phyloP scores from a whole-genome alignment of 345 rosid genomes.

The Limnanthes douglasii region DNA sequence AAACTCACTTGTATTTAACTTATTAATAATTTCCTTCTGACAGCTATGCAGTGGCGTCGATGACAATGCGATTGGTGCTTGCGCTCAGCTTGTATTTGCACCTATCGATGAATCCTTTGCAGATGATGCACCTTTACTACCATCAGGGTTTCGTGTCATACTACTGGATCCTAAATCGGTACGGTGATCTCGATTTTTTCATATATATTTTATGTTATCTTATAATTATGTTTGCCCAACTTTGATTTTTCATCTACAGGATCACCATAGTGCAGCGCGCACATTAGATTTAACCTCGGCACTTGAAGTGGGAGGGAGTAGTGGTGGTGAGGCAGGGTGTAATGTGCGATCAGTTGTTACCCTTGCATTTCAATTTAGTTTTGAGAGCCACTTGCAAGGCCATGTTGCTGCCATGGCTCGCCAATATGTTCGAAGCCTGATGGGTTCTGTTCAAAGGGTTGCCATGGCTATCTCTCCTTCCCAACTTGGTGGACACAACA shows the following conservation, averaged over 20 bases:
- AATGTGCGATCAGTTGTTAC: slow-evolving; percentile 81
- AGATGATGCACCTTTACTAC: slow-evolving; percentile 85
- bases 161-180: slow-evolving; percentile 73
- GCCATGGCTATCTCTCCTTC: slow-evolving; percentile 88
- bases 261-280: slow-evolving; percentile 37
- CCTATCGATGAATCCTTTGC: slow-evolving; percentile 94
- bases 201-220: too few relatives aligned
- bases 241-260: slow-evolving; percentile 53
- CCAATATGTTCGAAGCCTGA: slow-evolving; percentile 72
- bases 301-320: slow-evolving; percentile 53
- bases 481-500: slow-evolving; percentile 27
- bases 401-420: slow-evolving; percentile 95
- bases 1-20: not conserved
- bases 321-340: slow-evolving; percentile 37
- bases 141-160: slow-evolving; percentile 89
- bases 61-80: slow-evolving; percentile 77
- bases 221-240: too few relatives aligned
- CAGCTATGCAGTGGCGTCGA: slow-evolving; percentile 87
- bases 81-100: slow-evolving; percentile 95
- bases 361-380: slow-evolving; percentile 82
- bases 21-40: slow-evolving; percentile 2
- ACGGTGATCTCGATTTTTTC: slow-evolving; percentile 12
- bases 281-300: slow-evolving; percentile 89
- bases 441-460: slow-evolving; percentile 94
- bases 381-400: slow-evolving; percentile 69